Conservation (phyloP, 2,329 filamentous ascomycete genomes). For the Phoma sp. region DNA sequence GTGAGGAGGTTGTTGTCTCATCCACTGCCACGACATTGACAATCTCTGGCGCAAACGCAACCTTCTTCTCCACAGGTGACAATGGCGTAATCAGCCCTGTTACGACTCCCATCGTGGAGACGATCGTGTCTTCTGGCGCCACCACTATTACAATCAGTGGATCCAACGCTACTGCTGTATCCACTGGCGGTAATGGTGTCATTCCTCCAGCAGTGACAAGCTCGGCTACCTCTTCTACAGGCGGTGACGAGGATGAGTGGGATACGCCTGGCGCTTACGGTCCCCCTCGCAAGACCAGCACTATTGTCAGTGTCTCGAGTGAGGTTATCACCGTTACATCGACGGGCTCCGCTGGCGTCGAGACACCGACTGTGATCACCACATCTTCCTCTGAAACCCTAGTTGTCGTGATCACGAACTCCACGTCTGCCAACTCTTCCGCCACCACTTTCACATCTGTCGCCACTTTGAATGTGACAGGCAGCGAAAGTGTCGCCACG, state of each 20-base stretch:
- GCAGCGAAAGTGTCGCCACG: conserved; percentile 10
- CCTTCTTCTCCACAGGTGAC: conserved; percentile 17
- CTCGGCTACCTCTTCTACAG: neutral
- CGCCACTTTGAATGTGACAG: conserved; percentile 11
- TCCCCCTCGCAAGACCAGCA: conserved; percentile 9
- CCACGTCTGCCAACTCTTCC: conserved; percentile 8
- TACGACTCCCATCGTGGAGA: conserved; percentile 5
- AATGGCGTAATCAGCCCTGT: conserved; percentile 13
- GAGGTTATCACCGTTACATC: conserved; percentile 13
- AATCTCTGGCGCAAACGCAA: conserved; percentile 12
- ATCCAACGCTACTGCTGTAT: conserved; percentile 14
- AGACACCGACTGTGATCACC: conserved; percentile 13
- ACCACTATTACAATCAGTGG: conserved; percentile 2
- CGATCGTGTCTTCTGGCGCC: conserved; percentile 11
- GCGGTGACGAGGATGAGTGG: conserved; percentile 2
- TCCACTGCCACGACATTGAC: conserved; percentile 9
- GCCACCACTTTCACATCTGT: conserved; percentile 2
- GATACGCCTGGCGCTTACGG: conserved; percentile 2
- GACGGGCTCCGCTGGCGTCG: conserved; percentile 19
- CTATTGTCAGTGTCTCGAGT: conserved; percentile 10
- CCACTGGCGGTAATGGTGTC: conserved; percentile 19
- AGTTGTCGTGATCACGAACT: conserved; percentile 8
- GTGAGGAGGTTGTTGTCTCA: conserved; percentile 1
- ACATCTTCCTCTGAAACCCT: conserved; percentile 9
- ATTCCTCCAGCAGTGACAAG: conserved; percentile 5